A percentile compares a stretch with the other conserved stretches of the same genome.
phyloP scores from a whole-genome alignment of 495 filamentous ascomycete species.

The Podospora bellae-mahoneyi region DNA sequence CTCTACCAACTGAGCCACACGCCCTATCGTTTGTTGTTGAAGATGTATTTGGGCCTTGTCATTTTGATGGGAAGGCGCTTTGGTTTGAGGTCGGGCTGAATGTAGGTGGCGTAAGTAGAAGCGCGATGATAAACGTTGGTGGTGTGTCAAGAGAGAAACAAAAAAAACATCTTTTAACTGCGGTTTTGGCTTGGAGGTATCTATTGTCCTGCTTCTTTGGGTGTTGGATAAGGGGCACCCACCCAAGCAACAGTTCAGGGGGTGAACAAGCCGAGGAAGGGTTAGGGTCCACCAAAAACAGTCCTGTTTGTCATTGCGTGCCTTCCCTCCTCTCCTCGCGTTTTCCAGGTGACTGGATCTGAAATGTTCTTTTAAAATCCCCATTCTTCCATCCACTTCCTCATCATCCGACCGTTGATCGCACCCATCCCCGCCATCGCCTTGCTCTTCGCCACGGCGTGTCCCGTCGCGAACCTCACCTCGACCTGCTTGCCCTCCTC shows the following conservation, averaged over 20 bases:
- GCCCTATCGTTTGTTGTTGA: slow-evolving; percentile 8
- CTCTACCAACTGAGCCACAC: slow-evolving; percentile 29
- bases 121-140: too few species aligned
- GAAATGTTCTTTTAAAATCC: background rate
- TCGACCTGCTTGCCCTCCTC: background rate
- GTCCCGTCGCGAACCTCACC: background rate
- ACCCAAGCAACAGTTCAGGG: background rate
- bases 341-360: too few species aligned
- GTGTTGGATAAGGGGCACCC: background rate
- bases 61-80: background rate
- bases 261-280: background rate
- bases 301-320: background rate
- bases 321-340: background rate
- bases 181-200: background rate
- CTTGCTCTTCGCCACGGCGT: background rate
- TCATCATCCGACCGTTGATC: slow-evolving; percentile 3
- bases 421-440: background rate
- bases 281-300: background rate
- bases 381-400: slow-evolving; percentile 8
- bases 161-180: background rate
- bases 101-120: too few species aligned
- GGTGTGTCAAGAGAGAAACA: background rate
- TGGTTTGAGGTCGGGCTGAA: background rate
- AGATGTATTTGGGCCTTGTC: background rate
- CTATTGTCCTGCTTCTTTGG: background rate